phyloP scores from a whole-genome alignment of 2,329 filamentous ascomycete genomes.

The Clarireedia homoeocarpa region DNA sequence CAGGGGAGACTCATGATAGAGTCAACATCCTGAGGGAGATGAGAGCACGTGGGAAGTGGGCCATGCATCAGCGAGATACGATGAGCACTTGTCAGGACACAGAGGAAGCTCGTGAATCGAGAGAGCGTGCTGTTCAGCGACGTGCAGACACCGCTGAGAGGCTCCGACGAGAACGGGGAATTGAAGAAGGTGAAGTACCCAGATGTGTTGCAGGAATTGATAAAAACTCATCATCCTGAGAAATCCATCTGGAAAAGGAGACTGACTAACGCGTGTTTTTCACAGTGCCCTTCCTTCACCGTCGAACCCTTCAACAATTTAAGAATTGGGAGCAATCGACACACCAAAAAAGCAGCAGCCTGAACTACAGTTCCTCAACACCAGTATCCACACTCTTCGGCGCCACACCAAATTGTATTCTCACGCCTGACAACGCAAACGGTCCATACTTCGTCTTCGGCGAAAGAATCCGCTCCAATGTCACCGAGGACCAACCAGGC shows the following conservation, averaged over 20 bases:
- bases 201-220: not conserved
- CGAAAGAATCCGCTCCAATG: slow-evolving; percentile 36
- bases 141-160: not conserved
- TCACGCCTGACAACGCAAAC: slow-evolving; percentile 44
- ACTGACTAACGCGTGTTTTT: not conserved
- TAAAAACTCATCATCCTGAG: not conserved
- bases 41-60: slow-evolving; percentile 6
- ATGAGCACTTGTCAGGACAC: slow-evolving; percentile 9
- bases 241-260: not conserved
- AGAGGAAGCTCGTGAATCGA: slow-evolving; percentile 6
- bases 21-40: slow-evolving; percentile 12
- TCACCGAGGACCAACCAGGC: slow-evolving; percentile 40
- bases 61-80: slow-evolving; percentile 6
- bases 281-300: slow-evolving; percentile 5
- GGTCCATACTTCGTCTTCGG: slow-evolving; percentile 40
- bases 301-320: slow-evolving; percentile 8
- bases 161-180: slow-evolving; percentile 9
- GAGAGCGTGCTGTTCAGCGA: slow-evolving; percentile 5
- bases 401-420: slow-evolving; percentile 38
- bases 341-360: not conserved
- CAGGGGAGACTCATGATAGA: slow-evolving; percentile 18
- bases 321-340: slow-evolving; percentile 1
- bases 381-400: slow-evolving; percentile 28
- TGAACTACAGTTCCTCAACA: slow-evolving; percentile 8
- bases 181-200: not conserved